Base-by-base conservation (phyloP, 75 land plant genomes). In the Isoetes taiwanensis region DNA sequence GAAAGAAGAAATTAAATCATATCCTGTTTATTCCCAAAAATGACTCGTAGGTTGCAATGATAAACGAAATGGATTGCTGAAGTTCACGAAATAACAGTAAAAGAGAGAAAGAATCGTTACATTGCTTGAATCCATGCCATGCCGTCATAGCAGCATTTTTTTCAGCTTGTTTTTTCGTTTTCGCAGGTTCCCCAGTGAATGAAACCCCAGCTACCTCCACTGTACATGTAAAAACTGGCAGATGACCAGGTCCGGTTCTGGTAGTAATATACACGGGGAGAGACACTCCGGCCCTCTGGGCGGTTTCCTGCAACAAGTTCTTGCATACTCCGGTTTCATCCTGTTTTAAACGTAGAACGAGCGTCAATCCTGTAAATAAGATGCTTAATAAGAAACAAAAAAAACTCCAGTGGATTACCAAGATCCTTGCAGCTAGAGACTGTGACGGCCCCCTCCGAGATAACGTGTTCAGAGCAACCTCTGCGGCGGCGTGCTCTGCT, bases 131-230 rank as follows among this genome's bases (percentile, higher is more conserved):
- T 2, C 57, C 43, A 5, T 67, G 54, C 73, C 67, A 69, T 16
- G 76, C 60, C 30, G 77, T 59, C 31, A 72, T 71, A 38, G 85
- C 85, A 28, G 82, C 84, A 59, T 57, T 69, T 38, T 55, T 62
- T 59, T 84, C 89, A 28, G 85, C 81, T 43, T 67, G 76, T 58
- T 81, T 84, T 65, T 78, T 84, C 1, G 79, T 58, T 52, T 58
- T 81, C 1, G 79, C 76, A 61, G 29, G 33, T 8, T 34, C 52
- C 3, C 89, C 89, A 39, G 4, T 1, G 46, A 78, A 84, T 35
- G 2, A 38, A 31, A 72, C 57, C 19, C 70, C 79, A 30, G 37
- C 70, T 32, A 78, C 52, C 61, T 61, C 68, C 32, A 84, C 75
- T 32, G 69, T 75, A 1, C 76, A 68, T 2, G 37, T 34, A 59